phyloP scores from a whole-genome alignment of 176 grass and related monocot species.

The Puya raimondii region DNA sequence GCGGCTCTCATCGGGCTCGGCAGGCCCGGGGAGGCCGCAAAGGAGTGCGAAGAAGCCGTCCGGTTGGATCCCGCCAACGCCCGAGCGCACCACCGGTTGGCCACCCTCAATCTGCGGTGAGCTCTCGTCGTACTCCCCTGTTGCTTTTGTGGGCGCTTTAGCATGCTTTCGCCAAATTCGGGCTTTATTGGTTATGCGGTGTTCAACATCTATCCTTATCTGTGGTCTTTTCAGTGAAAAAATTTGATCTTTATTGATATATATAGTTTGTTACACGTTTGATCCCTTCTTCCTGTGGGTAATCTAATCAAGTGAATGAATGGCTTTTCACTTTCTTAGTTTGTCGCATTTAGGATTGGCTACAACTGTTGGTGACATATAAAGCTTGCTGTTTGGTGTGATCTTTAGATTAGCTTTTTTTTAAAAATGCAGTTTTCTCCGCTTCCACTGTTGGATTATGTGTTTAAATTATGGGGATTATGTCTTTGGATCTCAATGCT shows the following conservation, averaged over 20 bases:
- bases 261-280: background rate
- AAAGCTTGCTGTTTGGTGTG: no score
- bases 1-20: slow-evolving; percentile 49
- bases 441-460: no score
- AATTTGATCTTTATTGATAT: background rate
- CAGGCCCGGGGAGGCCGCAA: slow-evolving; percentile 36
- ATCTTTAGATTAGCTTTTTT: no score
- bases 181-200: background rate
- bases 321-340: background rate
- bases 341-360: background rate
- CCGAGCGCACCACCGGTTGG: slow-evolving; percentile 41
- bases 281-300: background rate
- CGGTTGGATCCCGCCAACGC: slow-evolving; percentile 42
- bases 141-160: background rate
- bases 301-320: no score
- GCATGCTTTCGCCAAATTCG: no score
- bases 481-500: no score
- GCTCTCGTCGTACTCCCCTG: background rate
- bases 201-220: background rate
- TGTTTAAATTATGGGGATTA: no score
- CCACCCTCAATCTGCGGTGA: slow-evolving; percentile 46
- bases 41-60: slow-evolving; percentile 52
- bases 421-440: no score
- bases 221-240: background rate
- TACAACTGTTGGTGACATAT: no score